Evolutionary conservation across 306 rosid genomes (phyloP).

Genomic region (Gastrolobium bilobum): DNA sequence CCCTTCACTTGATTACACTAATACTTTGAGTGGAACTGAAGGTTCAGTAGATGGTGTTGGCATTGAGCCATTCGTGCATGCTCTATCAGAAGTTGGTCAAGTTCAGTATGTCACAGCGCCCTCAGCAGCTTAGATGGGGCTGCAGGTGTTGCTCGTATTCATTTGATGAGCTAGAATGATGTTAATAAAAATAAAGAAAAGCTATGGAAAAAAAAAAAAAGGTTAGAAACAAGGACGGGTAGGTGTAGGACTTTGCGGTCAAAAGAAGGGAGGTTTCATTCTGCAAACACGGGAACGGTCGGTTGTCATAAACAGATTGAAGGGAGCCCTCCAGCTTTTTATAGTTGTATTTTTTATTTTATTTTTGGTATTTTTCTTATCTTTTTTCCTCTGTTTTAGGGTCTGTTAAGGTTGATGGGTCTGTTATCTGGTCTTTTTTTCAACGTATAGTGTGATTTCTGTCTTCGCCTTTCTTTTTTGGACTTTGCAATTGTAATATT

Average conservation of each 20-base stretch:
- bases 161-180: not conserved
- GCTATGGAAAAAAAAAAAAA: not conserved
- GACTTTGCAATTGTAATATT: conserved; percentile 24
- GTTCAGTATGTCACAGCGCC: conserved; percentile 71
- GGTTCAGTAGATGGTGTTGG: conserved; percentile 38
- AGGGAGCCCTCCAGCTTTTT: not conserved
- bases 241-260: conserved; percentile 22
- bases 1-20: conserved; percentile 62
- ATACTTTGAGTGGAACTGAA: not conserved
- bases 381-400: not conserved
- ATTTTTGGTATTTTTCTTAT: not conserved
- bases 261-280: conserved; percentile 4
- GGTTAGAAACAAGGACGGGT: not conserved
- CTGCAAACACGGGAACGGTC: not conserved
- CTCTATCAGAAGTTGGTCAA: conserved; percentile 58
- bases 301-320: not conserved
- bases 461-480: not conserved
- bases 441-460: not conserved
- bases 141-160: not conserved
- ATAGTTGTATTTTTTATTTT: not conserved
- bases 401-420: conserved; percentile 33
- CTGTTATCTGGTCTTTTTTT: not conserved
- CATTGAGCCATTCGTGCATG: conserved; percentile 59
- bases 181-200: not conserved
- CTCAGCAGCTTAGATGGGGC: conserved; percentile 66